These are phyloP conservation scores for Puccinia coronata DNA, from an alignment of 1,284 basidiomycete species.

Conservation along the genomic window DNA sequence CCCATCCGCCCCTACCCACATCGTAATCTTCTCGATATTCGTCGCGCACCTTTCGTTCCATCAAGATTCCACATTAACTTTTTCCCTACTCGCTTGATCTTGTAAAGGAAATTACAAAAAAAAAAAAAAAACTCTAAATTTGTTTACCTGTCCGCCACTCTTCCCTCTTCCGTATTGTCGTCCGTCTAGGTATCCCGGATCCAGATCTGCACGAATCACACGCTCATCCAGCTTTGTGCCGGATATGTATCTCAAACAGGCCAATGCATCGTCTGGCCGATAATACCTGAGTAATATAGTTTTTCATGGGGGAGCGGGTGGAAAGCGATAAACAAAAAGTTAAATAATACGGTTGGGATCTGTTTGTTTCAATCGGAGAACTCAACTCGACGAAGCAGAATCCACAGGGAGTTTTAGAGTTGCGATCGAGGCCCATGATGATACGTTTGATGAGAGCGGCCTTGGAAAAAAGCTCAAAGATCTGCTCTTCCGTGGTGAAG, in stretches of 20 bases:
- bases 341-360: background rate
- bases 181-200: constrained; percentile 96
- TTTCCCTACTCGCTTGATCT: background rate
- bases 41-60: constrained; percentile 68
- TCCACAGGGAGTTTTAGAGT: constrained; percentile 96
- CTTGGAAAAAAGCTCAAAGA: constrained; percentile 95
- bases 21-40: constrained; percentile 98
- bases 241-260: constrained; percentile 87
- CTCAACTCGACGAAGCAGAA: constrained; percentile 92
- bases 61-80: background rate
- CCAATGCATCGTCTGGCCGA: constrained; percentile 88
- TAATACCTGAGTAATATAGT: constrained; percentile 68
- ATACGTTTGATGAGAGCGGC: constrained; percentile 94
- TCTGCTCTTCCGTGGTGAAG: constrained; percentile 89
- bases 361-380: background rate
- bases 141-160: constrained; percentile 82
- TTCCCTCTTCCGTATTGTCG: constrained; percentile 95
- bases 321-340: background rate
- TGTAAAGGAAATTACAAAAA: background rate
- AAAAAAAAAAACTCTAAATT: background rate
- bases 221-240: constrained; percentile 99
- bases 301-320: background rate
- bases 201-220: constrained; percentile 95
- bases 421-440: constrained; percentile 98
- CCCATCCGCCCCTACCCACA: constrained; percentile 81